Evolutionary conservation across 805 yeast genomes (phyloP).

Genomic region (Yamadazyma akitaensis): DNA sequence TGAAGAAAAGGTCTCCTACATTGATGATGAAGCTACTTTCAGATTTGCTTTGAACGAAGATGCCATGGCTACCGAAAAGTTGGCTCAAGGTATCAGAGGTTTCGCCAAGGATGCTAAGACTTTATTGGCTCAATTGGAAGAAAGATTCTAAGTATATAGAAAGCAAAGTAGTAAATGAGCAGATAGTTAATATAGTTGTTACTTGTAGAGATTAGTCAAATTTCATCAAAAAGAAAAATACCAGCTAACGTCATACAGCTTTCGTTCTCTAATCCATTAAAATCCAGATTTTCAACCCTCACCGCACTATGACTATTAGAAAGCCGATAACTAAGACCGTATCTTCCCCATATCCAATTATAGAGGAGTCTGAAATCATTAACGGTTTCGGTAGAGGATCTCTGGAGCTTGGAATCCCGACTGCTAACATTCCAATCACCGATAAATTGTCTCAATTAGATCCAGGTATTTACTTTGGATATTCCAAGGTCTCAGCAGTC

Average conservation of each 20-base stretch:
- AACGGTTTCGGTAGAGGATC: conserved; percentile 97
- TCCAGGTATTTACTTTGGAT: conserved; percentile 92
- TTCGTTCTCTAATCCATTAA: too few relatives aligned
- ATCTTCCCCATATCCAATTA: conserved; percentile 51
- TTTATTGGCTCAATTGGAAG: conserved; percentile 62
- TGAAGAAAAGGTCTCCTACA: conserved; percentile 68
- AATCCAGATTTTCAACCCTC: conserved; percentile 17
- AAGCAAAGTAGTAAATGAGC: not conserved
- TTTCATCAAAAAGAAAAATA: too few relatives aligned
- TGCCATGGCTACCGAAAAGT: conserved; percentile 97
- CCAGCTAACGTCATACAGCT: too few relatives aligned
- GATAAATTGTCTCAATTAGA: conserved; percentile 42
- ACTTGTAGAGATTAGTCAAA: not conserved
- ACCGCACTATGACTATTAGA: conserved; percentile 13
- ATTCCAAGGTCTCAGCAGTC: conserved; percentile 37
- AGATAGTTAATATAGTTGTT: not conserved
- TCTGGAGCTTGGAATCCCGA: conserved; percentile 88
- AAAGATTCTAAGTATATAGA: conserved; percentile 39
- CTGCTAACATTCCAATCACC: conserved; percentile 80
- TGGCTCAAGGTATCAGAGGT: conserved; percentile 96
- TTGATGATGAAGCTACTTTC: conserved; percentile 86
- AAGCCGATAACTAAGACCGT: conserved; percentile 26
- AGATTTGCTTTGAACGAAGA: conserved; percentile 91
- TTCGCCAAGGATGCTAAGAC: conserved; percentile 92
- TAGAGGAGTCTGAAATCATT: conserved; percentile 46